A percentile compares a stretch with the other conserved stretches of the same genome.
Conservation (phyloP, 1,284 basidiomycete genomes). For the Trametes versicolor region DNA sequence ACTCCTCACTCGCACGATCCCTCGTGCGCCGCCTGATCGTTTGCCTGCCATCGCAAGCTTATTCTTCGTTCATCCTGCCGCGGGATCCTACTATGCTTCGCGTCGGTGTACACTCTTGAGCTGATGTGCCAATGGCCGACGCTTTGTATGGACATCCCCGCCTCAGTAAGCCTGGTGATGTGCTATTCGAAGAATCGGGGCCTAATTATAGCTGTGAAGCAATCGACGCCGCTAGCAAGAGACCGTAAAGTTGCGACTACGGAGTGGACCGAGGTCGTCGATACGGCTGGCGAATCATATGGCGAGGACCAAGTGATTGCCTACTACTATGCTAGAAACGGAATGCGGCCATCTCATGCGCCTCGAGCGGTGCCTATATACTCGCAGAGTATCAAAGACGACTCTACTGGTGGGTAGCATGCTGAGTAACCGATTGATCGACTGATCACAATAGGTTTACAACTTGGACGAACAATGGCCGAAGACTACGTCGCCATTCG, state of each 20-base stretch:
- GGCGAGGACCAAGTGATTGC: constrained; percentile 3
- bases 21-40: too few relatives aligned
- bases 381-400: neutral
- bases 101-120: too few relatives aligned
- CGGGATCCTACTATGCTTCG: too few relatives aligned
- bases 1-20: too few relatives aligned
- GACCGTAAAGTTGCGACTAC: neutral
- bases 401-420: neutral
- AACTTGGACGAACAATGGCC: neutral
- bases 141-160: too few relatives aligned
- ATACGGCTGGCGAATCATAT: neutral
- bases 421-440: neutral
- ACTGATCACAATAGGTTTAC: neutral
- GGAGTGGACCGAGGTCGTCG: neutral
- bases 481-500: too few relatives aligned
- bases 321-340: neutral
- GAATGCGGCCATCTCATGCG: neutral
- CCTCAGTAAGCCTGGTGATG: too few relatives aligned
- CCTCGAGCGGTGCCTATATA: neutral
- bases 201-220: too few relatives aligned
- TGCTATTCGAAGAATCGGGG: too few relatives aligned
- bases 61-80: too few relatives aligned
- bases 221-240: neutral
- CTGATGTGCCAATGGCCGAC: too few relatives aligned
- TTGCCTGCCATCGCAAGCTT: too few relatives aligned